Evolutionary conservation across 1,284 basidiomycete species (phyloP).

Genomic region (Trichosporon ovoides): DNA sequence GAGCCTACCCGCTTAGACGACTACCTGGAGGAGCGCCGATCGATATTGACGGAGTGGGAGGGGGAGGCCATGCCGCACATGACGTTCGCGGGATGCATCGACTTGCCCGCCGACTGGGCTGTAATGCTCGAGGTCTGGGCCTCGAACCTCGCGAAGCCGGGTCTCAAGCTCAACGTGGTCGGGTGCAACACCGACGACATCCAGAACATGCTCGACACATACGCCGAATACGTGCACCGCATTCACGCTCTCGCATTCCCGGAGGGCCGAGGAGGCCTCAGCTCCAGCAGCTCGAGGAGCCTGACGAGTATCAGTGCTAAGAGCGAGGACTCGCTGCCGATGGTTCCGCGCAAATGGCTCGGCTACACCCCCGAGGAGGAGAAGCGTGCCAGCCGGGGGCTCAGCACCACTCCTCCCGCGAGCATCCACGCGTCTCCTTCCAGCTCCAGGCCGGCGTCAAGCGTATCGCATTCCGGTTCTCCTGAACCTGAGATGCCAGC

Average conservation of each 20-base stretch:
- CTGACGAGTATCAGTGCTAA: neutral
- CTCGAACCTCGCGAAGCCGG: conserved; percentile 20
- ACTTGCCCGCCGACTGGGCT: conserved; percentile 26
- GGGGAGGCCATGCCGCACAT: conserved; percentile 19
- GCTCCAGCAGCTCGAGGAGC: neutral
- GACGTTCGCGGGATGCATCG: conserved; percentile 27
- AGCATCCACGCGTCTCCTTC: neutral
- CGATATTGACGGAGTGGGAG: conserved; percentile 12
- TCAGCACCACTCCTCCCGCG: neutral
- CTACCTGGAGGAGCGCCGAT: conserved; percentile 19
- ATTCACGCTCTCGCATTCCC: conserved; percentile 14
- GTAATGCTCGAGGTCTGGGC: conserved; percentile 26
- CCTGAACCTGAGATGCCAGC: neutral
- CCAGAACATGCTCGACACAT: conserved; percentile 6
- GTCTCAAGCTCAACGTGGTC: conserved; percentile 7
- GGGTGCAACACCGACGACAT: conserved; percentile 3
- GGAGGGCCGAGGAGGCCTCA: neutral
- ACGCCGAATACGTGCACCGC: conserved; percentile 12
- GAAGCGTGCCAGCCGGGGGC: neutral
- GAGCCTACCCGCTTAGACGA: conserved; percentile 10
- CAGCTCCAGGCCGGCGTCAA: neutral
- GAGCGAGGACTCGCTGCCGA: neutral
- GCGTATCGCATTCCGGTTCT: neutral
- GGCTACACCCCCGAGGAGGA: neutral
- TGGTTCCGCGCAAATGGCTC: neutral